Evolutionary conservation across 176 grass and related monocot genomes (phyloP).

Genomic region (Triticum monococcum): DNA sequence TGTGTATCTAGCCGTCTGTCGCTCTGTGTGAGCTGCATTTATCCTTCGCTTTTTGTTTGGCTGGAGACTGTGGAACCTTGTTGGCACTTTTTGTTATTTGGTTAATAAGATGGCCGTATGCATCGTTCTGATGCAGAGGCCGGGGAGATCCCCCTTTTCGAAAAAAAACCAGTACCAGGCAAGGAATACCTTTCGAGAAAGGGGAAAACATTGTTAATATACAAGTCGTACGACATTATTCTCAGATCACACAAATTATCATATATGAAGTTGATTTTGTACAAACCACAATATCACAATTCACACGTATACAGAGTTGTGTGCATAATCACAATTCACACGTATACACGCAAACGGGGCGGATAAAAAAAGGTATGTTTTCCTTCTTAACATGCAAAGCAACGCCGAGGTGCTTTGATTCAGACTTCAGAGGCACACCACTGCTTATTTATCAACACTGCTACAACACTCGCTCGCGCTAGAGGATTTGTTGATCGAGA

Average conservation of each 20-base stretch:
- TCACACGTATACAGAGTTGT: too few species aligned
- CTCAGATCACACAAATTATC: not conserved
- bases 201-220: not conserved
- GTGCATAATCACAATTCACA: not conserved
- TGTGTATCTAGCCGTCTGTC: too few species aligned
- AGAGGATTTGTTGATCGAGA: not conserved
- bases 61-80: too few species aligned
- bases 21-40: too few species aligned
- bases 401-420: not conserved
- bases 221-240: not conserved
- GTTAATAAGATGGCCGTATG: too few species aligned
- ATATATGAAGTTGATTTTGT: not conserved
- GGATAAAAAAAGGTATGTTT: not conserved
- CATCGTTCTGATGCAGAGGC: too few species aligned
- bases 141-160: too few species aligned
- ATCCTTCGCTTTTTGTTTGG: too few species aligned
- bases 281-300: not conserved
- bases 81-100: too few species aligned
- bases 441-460: slow-evolving; percentile 23
- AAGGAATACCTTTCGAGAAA: not conserved
- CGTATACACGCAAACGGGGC: not conserved
- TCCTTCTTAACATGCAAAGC: not conserved
- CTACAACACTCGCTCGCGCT: not conserved
- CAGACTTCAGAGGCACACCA: not conserved
- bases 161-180: not conserved